Evolutionary conservation across 139 green algal genomes (phyloP), one percentile per base, ranked within the genome.

Genomic region (Coelastrella sp.): DNA sequence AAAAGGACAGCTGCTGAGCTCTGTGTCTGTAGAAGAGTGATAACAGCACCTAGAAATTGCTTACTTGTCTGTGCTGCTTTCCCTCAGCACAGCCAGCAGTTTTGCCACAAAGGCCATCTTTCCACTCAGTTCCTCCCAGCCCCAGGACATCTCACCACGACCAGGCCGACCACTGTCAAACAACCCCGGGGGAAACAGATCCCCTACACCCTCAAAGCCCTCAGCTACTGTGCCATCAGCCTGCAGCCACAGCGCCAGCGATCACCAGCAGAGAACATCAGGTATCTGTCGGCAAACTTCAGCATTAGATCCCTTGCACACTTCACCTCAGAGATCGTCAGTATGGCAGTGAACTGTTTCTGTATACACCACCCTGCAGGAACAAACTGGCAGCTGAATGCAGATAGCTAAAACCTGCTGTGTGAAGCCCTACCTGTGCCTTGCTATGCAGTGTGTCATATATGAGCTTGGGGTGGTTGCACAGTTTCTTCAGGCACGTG

Each of bases 91-190:
- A 11, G 90, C 87, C 92, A 99, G 96, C 95, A 99, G 96, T 59
- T 93, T 87, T 4, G 96, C 96, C 70, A 98, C 92, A 79, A 99
- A 93, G 10, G 92, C 95, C 83, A 99, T 96, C 94, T 99, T 99
- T 90, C 97, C 96, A 5, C 91, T 95, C 72, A 95, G 88, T 25
- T 84, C 17, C 92, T 97, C 95, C 97, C 97, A 99, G 58, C 95
- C 96, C 17, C 89, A 5, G 1, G 93, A 88, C 92, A 96, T 93
- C 86, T 91, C 92, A 15, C 95, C 93, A 6, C 94, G 86, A 8
- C 95, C 95, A 4, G 82, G 66, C 6, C 96, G 92, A 5, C 96
- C 95, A 85, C 94, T 93, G 81, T 97, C 96, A 90, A 99, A 99
- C 61, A 99, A 72, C 20, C 95, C 97, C 0, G 94, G 93, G 27